phyloP scores from a whole-genome alignment of 2,329 filamentous ascomycete species.

The Ceratocystis diversiconidia region DNA sequence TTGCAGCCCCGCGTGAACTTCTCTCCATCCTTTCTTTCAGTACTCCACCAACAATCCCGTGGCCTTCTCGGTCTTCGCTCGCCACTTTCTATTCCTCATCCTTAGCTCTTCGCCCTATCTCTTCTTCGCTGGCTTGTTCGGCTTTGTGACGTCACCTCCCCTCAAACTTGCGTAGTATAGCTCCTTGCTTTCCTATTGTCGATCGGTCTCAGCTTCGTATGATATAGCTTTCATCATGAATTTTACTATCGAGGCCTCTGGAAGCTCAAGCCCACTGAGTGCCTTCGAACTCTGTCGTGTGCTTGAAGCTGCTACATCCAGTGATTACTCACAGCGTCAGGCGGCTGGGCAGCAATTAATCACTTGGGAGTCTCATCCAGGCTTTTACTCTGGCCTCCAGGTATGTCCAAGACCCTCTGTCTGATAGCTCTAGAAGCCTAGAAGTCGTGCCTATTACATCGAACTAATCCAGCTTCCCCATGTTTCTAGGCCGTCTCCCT shows the following conservation, averaged over 20 bases:
- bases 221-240: constrained; percentile 36
- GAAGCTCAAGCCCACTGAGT: constrained; percentile 61
- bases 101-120: not conserved
- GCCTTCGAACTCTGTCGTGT: constrained; percentile 49
- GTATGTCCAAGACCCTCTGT: constrained; percentile 27
- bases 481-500: constrained; percentile 56
- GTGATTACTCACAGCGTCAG: constrained; percentile 48
- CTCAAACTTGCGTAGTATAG: not conserved
- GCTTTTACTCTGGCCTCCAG: constrained; percentile 57
- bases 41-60: no score
- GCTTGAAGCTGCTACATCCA: constrained; percentile 48
- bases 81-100: not conserved
- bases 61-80: not conserved
- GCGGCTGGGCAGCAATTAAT: constrained; percentile 56
- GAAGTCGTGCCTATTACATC: constrained; percentile 8
- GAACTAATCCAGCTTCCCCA: constrained; percentile 2
- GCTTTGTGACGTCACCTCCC: not conserved
- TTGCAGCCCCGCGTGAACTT: not conserved
- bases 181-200: not conserved
- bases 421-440: not conserved
- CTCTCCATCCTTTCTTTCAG: no score
- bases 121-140: not conserved
- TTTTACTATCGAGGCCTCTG: constrained; percentile 63
- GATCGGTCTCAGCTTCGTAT: not conserved
- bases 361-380: constrained; percentile 52